Conservation (phyloP, 2,329 filamentous ascomycete genomes). For the Nemania abortiva region DNA sequence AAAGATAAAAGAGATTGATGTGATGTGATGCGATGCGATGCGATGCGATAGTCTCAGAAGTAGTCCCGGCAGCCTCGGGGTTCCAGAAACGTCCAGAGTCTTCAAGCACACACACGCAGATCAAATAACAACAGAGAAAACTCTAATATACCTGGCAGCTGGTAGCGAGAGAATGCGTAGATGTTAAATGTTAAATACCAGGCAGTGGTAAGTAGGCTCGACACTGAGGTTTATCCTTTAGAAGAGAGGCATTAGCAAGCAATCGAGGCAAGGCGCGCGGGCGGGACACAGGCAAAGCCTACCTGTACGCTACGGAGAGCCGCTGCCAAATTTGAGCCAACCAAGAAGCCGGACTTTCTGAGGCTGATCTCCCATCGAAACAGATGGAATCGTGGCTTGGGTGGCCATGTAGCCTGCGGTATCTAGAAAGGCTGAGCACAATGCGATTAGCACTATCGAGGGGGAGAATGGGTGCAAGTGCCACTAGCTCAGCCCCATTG, state of each 20-base stretch:
- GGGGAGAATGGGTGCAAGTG: background rate
- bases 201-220: constrained; percentile 3
- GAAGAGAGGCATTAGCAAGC: constrained; percentile 28
- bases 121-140: background rate
- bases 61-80: constrained; percentile 30
- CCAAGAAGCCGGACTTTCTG: constrained; percentile 28
- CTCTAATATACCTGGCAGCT: background rate
- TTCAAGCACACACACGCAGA: background rate
- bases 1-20: constrained; percentile 29
- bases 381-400: constrained; percentile 53
- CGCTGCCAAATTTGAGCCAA: constrained; percentile 28
- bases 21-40: constrained; percentile 17
- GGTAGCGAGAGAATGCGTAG: constrained; percentile 10
- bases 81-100: constrained; percentile 46
- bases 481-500: constrained; percentile 42
- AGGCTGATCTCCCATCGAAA: constrained; percentile 53
- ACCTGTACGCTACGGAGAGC: constrained; percentile 20
- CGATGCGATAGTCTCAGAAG: constrained; percentile 19
- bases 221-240: background rate
- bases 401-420: constrained; percentile 42
- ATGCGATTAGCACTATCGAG: background rate
- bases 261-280: constrained; percentile 35
- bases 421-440: constrained; percentile 38
- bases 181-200: constrained; percentile 6
- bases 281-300: constrained; percentile 14